Evolutionary conservation across 2,329 filamentous ascomycete species (phyloP).

Genomic region (Blastomyces percursus): DNA sequence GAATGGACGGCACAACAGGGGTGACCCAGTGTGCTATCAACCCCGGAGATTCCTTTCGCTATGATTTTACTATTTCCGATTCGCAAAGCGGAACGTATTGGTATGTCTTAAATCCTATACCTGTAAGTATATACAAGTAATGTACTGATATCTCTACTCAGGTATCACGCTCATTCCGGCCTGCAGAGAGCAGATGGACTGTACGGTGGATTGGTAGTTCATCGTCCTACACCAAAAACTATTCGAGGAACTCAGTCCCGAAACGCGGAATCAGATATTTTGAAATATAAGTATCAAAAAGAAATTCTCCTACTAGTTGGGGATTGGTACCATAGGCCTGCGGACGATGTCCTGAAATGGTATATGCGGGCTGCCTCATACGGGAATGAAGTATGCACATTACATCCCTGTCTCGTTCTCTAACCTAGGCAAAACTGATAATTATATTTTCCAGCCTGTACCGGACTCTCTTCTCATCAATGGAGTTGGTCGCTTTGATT

Average conservation of each 20-base stretch:
- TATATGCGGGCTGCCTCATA: conserved; percentile 36
- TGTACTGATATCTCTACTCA: neutral
- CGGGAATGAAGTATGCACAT: conserved; percentile 31
- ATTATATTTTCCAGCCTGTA: conserved; percentile 28
- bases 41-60: conserved; percentile 43
- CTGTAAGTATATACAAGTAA: neutral
- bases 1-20: conserved; percentile 37
- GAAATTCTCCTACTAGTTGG: conserved; percentile 39
- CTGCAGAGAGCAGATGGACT: conserved; percentile 37
- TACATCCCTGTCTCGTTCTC: neutral
- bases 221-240: conserved; percentile 24
- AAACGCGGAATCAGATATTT: conserved; percentile 10
- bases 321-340: conserved; percentile 41
- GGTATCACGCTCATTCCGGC: conserved; percentile 36
- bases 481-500: conserved; percentile 37
- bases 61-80: conserved; percentile 31
- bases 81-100: conserved; percentile 39
- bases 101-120: conserved; percentile 21
- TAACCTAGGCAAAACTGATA: neutral
- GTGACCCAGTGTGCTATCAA: conserved; percentile 58
- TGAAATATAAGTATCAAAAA: conserved; percentile 24
- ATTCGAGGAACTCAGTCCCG: conserved; percentile 13
- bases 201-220: conserved; percentile 40
- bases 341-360: conserved; percentile 33
- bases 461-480: conserved; percentile 42